phyloP scores from a whole-genome alignment of 345 rosid genomes.

The Garcia nutans region DNA sequence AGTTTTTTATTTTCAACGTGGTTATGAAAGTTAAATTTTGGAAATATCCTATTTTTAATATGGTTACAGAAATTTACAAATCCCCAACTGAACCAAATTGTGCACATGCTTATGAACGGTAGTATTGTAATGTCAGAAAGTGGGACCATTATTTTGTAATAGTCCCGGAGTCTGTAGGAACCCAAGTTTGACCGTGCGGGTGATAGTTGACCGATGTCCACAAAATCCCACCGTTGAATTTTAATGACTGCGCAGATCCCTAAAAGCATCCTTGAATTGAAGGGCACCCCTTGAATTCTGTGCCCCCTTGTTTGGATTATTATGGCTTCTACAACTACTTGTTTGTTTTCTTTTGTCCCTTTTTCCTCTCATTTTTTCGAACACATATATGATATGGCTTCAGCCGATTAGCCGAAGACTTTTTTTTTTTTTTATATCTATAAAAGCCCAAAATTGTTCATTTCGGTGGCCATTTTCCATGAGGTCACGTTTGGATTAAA shows the following conservation, averaged over 20 bases:
- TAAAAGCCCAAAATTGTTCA: too few relatives aligned
- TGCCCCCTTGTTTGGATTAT: conserved; percentile 19
- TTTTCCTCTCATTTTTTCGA: background rate
- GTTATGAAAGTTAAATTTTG: too few relatives aligned
- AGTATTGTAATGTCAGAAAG: background rate
- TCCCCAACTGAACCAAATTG: too few relatives aligned
- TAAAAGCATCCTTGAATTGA: conserved; percentile 16
- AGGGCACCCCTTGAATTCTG: conserved; percentile 28
- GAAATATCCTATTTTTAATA: too few relatives aligned
- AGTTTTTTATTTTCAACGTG: too few relatives aligned
- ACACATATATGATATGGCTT: background rate
- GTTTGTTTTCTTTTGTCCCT: background rate
- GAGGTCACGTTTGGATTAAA: too few relatives aligned
- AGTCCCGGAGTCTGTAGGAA: background rate
- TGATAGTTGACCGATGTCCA: too few relatives aligned
- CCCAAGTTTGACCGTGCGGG: conserved; percentile 17
- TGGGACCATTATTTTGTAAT: conserved; percentile 1
- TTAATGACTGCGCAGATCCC: conserved; percentile 28
- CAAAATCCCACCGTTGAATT: too few relatives aligned
- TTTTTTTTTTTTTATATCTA: too few relatives aligned
- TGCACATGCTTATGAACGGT: too few relatives aligned
- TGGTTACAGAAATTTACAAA: too few relatives aligned
- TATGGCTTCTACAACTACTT: conserved; percentile 17
- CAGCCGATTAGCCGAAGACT: conserved; percentile 8
- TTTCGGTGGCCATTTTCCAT: too few relatives aligned